A percentile compares a stretch with the other conserved stretches of the same genome.
phyloP scores from a whole-genome alignment of 2,329 filamentous ascomycete species.

The Aspergillus ruber region DNA sequence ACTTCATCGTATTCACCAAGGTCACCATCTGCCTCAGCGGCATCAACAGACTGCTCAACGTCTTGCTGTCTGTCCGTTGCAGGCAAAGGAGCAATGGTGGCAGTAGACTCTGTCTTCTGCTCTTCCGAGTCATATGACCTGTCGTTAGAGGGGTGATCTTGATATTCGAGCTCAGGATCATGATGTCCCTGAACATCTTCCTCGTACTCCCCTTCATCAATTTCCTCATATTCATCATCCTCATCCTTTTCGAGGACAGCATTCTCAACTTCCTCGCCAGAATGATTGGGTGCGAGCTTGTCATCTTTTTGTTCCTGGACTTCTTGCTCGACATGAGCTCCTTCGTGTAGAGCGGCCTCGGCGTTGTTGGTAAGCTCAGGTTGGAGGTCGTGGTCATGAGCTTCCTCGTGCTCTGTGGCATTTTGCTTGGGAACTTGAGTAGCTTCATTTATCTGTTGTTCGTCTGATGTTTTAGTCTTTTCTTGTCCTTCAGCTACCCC shows the following conservation, averaged over 20 bases:
- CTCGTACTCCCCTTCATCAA: conserved; percentile 2
- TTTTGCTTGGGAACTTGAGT: background rate
- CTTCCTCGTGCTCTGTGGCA: background rate
- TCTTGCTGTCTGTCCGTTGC: conserved; percentile 11
- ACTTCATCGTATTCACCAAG: conserved; percentile 30
- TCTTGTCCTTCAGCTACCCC: conserved; percentile 1
- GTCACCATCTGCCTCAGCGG: conserved; percentile 4
- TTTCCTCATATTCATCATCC: conserved; percentile 10
- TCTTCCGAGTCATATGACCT: conserved; percentile 22
- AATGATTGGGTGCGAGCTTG: background rate
- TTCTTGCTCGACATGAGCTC: background rate
- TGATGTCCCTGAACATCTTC: conserved; percentile 6
- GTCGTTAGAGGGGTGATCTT: conserved; percentile 9
- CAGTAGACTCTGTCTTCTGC: conserved; percentile 23
- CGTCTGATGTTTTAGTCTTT: background rate
- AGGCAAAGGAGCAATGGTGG: conserved; percentile 19
- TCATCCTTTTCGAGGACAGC: background rate
- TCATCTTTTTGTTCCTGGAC: background rate
- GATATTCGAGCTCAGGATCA: conserved; percentile 7
- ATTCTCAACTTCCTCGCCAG: background rate
- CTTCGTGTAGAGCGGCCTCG: background rate
- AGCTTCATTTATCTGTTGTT: background rate
- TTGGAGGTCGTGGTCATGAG: background rate
- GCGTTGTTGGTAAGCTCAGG: background rate
- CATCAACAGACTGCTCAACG: conserved; percentile 8